Evolutionary conservation across 306 rosid species (phyloP), one percentile per base, ranked within the genome.

Genomic region (Lotus japonicus): DNA sequence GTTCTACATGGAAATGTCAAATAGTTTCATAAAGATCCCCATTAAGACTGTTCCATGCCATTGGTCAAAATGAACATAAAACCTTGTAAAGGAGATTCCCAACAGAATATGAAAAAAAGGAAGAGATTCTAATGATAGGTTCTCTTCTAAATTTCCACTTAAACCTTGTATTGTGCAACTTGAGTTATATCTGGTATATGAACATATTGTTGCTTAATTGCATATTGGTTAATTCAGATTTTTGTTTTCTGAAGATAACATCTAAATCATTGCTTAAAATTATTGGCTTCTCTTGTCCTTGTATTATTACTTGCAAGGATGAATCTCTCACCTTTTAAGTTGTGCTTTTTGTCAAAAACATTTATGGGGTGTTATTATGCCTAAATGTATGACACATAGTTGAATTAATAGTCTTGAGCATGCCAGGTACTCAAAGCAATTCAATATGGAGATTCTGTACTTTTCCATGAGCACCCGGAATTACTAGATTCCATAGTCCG

Each of bases 381-480:
- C 1, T 58, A 17, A 44, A 26, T 46, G 9, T 46, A 35, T 51
- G 56, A 74, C 70, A 35, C 28, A 10, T 38, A 55, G 39, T 15
- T 69, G 51, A 58, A 4, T 62, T 18, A 31, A 64, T 33, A 10
- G n/a, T 64, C 17, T 81, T 64, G 51, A 59, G 5, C 35, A 66
- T 77, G 43, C 2, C 81, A 92, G 98, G 96, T 88, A 63, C 94
- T 92, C 14, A 79, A 86, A 84, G 92, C 97, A 66, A 87, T 88
- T 39, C 74, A 86, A 11, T 82, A 70, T 76, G 98, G 98, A 75
- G 98, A 92, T 81, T 79, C 96, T 46, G 74, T 18, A 33, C 83
- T 90, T 52, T 86, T 90, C 80, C 23, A 35, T n/a, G 84, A 88
- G 77, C 82, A 92, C 74, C 97, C 97, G 0, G 91, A 90, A 76